phyloP scores from a whole-genome alignment of 441 rosid species.

The Arabidopsis hybrid region DNA sequence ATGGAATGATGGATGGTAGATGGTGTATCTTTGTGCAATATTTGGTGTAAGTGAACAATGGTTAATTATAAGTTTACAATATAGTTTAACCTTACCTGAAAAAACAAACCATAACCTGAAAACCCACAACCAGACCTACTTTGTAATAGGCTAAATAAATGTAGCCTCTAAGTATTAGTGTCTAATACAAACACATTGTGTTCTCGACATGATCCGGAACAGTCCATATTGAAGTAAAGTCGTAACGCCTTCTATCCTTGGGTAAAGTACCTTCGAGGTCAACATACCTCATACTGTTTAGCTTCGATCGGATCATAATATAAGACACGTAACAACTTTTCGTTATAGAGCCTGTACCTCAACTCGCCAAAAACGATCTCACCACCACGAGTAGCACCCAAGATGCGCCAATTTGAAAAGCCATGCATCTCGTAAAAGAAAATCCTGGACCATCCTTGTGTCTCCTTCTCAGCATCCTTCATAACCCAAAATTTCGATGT shows the following conservation, averaged over 20 bases:
- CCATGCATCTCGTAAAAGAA: neutral
- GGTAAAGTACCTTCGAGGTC: neutral
- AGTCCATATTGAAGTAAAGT: neutral
- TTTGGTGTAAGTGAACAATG: too few relatives aligned
- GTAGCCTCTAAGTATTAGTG: too few relatives aligned
- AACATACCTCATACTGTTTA: neutral
- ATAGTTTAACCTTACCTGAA: too few relatives aligned
- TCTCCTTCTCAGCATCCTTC: slow-evolving; percentile 7
- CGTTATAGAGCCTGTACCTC: too few relatives aligned
- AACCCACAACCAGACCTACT: too few relatives aligned
- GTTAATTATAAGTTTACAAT: too few relatives aligned
- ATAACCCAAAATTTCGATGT: neutral
- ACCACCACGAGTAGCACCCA: neutral
- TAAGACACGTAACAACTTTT: neutral
- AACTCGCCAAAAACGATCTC: neutral
- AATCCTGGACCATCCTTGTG: slow-evolving; percentile 11
- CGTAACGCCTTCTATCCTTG: neutral
- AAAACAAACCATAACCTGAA: too few relatives aligned
- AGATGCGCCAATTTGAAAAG: too few relatives aligned
- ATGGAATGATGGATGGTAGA: too few relatives aligned
- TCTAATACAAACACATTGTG: neutral
- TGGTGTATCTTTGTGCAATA: too few relatives aligned
- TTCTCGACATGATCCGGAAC: neutral
- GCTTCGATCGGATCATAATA: neutral
- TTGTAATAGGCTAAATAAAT: too few relatives aligned